phyloP scores from a whole-genome alignment of 495 filamentous ascomycete species.

The Penicillium canescens region DNA sequence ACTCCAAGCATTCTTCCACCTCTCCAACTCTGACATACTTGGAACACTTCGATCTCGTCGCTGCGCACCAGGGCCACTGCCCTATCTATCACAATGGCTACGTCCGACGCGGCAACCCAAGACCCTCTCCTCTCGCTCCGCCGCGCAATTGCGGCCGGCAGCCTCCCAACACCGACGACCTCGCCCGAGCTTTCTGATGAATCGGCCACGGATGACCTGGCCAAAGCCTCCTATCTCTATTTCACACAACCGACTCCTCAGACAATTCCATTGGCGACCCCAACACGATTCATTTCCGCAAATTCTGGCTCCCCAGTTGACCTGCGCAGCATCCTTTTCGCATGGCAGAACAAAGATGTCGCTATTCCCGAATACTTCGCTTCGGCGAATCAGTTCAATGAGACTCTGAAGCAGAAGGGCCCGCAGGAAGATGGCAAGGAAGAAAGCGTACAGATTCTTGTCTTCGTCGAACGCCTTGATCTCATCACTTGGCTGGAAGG shows the following conservation, averaged over 20 bases:
- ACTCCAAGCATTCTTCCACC: slow-evolving; percentile 9
- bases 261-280: slow-evolving; percentile 68
- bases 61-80: slow-evolving; percentile 15
- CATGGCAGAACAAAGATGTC: slow-evolving; percentile 88
- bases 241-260: slow-evolving; percentile 66
- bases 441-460: slow-evolving; percentile 70
- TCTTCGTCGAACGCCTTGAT: slow-evolving; percentile 87
- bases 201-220: slow-evolving; percentile 56
- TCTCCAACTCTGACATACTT: neutral
- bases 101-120: slow-evolving; percentile 40
- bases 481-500: slow-evolving; percentile 91
- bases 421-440: slow-evolving; percentile 47
- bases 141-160: slow-evolving; percentile 68
- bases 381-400: slow-evolving; percentile 75
- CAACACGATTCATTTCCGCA: slow-evolving; percentile 81
- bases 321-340: slow-evolving; percentile 91
- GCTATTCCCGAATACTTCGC: slow-evolving; percentile 88
- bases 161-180: slow-evolving; percentile 66
- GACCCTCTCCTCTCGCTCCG: slow-evolving; percentile 82
- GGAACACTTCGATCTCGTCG: slow-evolving; percentile 2
- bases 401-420: slow-evolving; percentile 64
- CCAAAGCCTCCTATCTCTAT: slow-evolving; percentile 77
- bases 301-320: slow-evolving; percentile 66
- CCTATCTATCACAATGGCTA: slow-evolving; percentile 23
- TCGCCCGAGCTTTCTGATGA: slow-evolving; percentile 56